Base-by-base conservation (phyloP, 805 yeast species). In the Starmerella apicola region DNA sequence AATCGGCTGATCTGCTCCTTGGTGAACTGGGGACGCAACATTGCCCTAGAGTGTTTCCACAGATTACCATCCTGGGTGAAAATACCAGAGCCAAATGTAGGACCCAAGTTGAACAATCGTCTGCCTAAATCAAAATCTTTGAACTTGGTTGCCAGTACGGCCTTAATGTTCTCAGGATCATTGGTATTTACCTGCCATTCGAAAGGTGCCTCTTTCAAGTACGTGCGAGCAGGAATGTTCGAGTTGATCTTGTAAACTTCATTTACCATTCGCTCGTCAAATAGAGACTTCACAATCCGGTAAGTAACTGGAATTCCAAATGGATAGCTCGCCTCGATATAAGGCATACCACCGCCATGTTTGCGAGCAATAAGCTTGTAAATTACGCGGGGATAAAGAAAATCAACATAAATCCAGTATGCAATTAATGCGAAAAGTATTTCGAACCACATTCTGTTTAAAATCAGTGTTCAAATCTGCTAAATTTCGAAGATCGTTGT, bases 11-110 rank as follows among this genome's bases (percentile, higher is more conserved):
- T 53, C 49, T 59, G 61, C 30, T 54, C 56, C 4, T 57, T 46
- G 31, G 52, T 36, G 46, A 61, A 61, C 45, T 59, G 62, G 5
- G 65, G 65, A 26, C 63, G 51, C 31, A 61, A 50, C 52, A 61
- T 41, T 5, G 58, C 52, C 12, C 65, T 48, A 15, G 63, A 56
- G 38, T 61, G 64, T 34, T 55, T 52, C 65, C 65, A 61, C 21
- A 53, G 56, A 29, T 49, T 50, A 21, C 62, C 61, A 28, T 54
- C 54, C 19, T 56, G 51, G 3, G 63, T 60, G 49, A 61, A 61
- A 34, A 61, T 60, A 2, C 65, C 65, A 23, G 50, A 46, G 4
- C 64, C 64, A 12, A 61, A 45, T 20, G 60, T 37, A 9, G 58
- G 59, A 17, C 36, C 41, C 31, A 61, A 47, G 28, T 49, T 49